Base-by-base conservation (phyloP, 2,329 filamentous ascomycete genomes). In the Aspergillus ibericus region DNA sequence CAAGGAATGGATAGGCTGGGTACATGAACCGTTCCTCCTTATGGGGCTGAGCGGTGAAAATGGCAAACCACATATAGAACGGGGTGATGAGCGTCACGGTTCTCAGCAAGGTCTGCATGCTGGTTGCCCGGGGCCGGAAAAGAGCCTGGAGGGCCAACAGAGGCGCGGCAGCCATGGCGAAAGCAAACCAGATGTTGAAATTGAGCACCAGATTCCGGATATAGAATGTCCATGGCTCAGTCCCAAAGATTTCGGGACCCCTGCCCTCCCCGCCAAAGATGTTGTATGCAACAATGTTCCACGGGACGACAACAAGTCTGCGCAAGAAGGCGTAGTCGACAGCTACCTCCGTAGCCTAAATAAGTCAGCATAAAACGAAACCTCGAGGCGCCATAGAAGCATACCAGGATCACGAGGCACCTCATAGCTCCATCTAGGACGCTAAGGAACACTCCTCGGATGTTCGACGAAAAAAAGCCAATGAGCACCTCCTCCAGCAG, bases 1-100 rank as follows among this genome's bases (percentile, higher is more conserved):
- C 89, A 36, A 99, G 81, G 63, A 93, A 92, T 1, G 95, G 95
- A 69, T 99, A 99, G 2, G 87, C 90, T 0, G 95, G 95, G 70
- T 96, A 99, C 93, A 99, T 98, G 80, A 99, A 99, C 6, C 95
- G 84, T 77, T 99, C 95, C 74, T 99, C 95, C 71, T 99, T 99
- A 78, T 99, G 95, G 15, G 95, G 91, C 72, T 99, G 95, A 8
- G 89, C 73, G 0, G 91, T 93, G 78, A 99, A 98, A 62, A 98
- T 95, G 3, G 78, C 85, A 27, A 99, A 83, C 95, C 95, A 99
- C 71, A 97, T 83, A 73, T 98, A 99, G 75, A 98, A 96, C 0
- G 95, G 95, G 0, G 85, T 78, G 55, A 93, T 81, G 65, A 96
- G 91, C 18, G 93, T 85, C 49, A 96, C 69, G 9, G 88, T 91